Evolutionary conservation across 805 yeast species (phyloP).

Genomic region (Kuraishia capsulata): DNA sequence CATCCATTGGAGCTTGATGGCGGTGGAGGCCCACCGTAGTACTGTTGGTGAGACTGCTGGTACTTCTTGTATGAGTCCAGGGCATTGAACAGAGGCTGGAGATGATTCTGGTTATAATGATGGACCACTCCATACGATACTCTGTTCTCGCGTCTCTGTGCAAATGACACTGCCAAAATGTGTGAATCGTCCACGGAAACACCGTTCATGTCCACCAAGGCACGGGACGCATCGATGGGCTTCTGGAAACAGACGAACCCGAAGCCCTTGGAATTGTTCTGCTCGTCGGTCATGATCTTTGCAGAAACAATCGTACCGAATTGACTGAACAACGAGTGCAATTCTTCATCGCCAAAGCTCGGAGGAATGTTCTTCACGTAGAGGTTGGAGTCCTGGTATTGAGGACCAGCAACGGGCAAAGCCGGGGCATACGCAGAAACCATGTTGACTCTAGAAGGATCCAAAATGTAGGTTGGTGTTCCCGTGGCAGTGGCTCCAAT

Average conservation of each 20-base stretch:
- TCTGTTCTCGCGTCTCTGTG: constrained; percentile 62
- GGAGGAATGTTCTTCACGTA: constrained; percentile 60
- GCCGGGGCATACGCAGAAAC: constrained; percentile 19
- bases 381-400: constrained; percentile 61
- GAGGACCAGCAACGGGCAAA: constrained; percentile 34
- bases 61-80: neutral
- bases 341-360: constrained; percentile 44
- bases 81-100: constrained; percentile 5
- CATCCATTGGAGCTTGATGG: neutral
- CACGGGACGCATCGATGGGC: constrained; percentile 59
- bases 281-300: constrained; percentile 41
- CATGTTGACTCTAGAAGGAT: constrained; percentile 7
- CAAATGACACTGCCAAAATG: constrained; percentile 57
- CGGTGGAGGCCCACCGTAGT: neutral
- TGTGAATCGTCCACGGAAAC: constrained; percentile 22
- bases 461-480: constrained; percentile 2
- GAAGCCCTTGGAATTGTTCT: constrained; percentile 59
- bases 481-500: constrained; percentile 2
- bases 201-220: constrained; percentile 58
- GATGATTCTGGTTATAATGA: constrained; percentile 25
- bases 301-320: constrained; percentile 48
- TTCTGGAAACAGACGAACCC: constrained; percentile 72
- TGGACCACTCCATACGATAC: constrained; percentile 19
- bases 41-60: constrained; percentile 1
- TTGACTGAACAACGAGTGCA: constrained; percentile 28